Evolutionary conservation across 2,329 filamentous ascomycete species (phyloP), one percentile per base, ranked within the genome.

Genomic region (Furcasterigmium sp.): DNA sequence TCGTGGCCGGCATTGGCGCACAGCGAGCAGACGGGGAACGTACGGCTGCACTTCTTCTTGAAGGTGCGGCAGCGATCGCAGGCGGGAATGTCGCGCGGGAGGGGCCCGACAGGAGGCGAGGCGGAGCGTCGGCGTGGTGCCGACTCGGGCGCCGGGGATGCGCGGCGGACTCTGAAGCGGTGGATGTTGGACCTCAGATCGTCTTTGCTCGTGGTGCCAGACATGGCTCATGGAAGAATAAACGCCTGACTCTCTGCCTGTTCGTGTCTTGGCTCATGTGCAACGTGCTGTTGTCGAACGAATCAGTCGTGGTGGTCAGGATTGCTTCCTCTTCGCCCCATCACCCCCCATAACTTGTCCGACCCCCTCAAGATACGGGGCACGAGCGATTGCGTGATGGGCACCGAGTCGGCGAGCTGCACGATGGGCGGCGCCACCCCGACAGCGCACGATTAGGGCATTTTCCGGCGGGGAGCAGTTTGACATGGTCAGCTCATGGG

Each of bases 1-100:
- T 58, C 57, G 35, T 65, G 57, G 15, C 63, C 66, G 9, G 66
- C 62, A 23, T 55, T 59, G 37, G 59, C 57, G 48, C 68, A 70
- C 2, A 67, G 56, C 5, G 60, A 57, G 51, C 68, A 71, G 13
- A 56, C 55, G 19, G 62, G 68, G 47, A 63, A 62, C 1, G 64
- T 67, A 29, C 65, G 59, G 37, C 63, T 68, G 50, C 68, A 71
- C 45, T 65, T 68, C 57, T 71, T 71, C 55, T 71, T 71, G 52
- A 69, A 67, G 48, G 56, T 61, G 37, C 68, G 65, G 50, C 68
- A 71, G 29, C 68, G 54, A 37, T 48, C 43, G 18, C 17, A 47
- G 51, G 47, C 18, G 47, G 41, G 34, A 48, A 54, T 30, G 51
- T 50, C 38, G 56, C 45, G 37, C 56, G 56, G 43, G 55, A 50